Base-by-base conservation (phyloP, 164 flowering plant species). In the Aristolochia fimbriata region DNA sequence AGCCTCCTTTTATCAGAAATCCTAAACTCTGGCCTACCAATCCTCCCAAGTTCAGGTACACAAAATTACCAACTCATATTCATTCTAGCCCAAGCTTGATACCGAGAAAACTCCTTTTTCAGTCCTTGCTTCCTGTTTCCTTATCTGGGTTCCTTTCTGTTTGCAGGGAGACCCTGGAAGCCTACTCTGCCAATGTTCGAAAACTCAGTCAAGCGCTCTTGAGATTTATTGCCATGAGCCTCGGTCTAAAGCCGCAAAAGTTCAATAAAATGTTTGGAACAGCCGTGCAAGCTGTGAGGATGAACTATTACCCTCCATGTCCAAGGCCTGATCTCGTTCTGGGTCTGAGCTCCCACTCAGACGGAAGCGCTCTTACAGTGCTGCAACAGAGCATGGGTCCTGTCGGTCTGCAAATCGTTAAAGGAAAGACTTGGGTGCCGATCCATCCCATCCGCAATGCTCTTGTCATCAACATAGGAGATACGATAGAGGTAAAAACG, bases 281-380 rank as follows among this genome's bases (percentile, higher is more conserved):
- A 58, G 81, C 86, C 0, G 95, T 92, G 4, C 96, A 92, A 70
- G 96, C 96, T 4, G 71, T 81, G 61, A 85, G 98, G 63, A 92
- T 92, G 98, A 88, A 91, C 63, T 88, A 92, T 73, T 92, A 92
- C 57, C 96, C 98, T 14, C 81, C 96, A 55, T 92, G 98, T 66
- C 69, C 91, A 6, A 81, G 93, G 49, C 95, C 98, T 7, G 96
- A 92, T 63, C 83, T 85, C 22, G 95, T 89, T 9, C 65, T 92
- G 69, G 95, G 98, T 9, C 70, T 92, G 20, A 89, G 96, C 61
- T 89, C 96, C 15, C 96, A 89, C 71, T 92, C 96, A 0, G 98
- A 92, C 76, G 98, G 96, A 41, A 89, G 96, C 72, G 98, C 91
- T 13, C 77, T 87, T 0, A 92, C 98, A 30, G 87, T 92, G 43